Evolutionary conservation across 1,284 basidiomycete genomes (phyloP).

Genomic region (Apiotrichum porosum): DNA sequence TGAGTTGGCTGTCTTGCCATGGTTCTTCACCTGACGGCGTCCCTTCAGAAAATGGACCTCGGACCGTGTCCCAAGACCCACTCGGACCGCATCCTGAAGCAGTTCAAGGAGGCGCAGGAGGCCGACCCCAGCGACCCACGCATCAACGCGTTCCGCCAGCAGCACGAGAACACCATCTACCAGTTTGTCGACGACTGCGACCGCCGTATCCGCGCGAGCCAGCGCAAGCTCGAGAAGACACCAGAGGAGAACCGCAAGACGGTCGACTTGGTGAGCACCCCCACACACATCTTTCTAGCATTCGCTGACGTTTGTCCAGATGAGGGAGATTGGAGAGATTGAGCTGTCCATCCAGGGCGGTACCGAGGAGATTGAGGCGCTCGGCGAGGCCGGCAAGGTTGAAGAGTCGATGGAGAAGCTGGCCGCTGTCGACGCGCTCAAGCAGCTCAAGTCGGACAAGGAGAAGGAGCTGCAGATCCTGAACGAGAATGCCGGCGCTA

Average conservation of each 20-base stretch:
- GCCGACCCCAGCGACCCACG: conserved; percentile 69
- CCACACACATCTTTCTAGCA: too few species aligned
- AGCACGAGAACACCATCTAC: conserved; percentile 93
- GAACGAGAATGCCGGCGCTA: conserved; percentile 96
- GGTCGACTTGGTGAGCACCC: conserved; percentile 70
- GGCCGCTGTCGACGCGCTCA: conserved; percentile 94
- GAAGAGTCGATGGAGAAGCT: conserved; percentile 98
- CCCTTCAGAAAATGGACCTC: conserved; percentile 94
- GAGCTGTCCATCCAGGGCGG: conserved; percentile 97
- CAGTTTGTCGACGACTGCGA: conserved; percentile 98
- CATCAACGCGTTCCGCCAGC: conserved; percentile 78
- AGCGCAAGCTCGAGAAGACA: conserved; percentile 94
- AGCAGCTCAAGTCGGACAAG: conserved; percentile 92
- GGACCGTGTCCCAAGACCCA: conserved; percentile 97
- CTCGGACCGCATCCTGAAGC: conserved; percentile 88
- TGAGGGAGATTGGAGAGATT: conserved; percentile 99
- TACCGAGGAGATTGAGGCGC: conserved; percentile 92
- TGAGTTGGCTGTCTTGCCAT: conserved; percentile 51
- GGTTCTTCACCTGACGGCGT: neutral
- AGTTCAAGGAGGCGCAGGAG: conserved; percentile 72
- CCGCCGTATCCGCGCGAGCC: conserved; percentile 86
- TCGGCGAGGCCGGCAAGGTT: conserved; percentile 95
- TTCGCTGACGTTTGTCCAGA: conserved; percentile 60
- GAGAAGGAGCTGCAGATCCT: conserved; percentile 95
- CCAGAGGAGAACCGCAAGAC: conserved; percentile 99